Conservation (phyloP, 768 basidiomycete genomes). For the Chlorophyllum brunneum region DNA sequence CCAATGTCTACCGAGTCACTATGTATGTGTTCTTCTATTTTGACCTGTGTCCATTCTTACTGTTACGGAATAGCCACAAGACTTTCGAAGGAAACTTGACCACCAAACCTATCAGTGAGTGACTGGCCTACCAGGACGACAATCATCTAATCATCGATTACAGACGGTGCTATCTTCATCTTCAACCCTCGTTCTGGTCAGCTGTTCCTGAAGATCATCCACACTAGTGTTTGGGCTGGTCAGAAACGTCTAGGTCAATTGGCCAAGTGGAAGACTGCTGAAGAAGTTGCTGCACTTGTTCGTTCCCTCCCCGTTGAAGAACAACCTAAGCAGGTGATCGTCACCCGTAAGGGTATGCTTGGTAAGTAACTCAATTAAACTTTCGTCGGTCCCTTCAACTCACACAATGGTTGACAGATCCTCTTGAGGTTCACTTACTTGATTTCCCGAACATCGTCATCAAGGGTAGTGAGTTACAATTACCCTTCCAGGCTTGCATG, state of each 20-base stretch:
- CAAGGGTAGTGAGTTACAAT: constrained; percentile 95
- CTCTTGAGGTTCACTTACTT: constrained; percentile 95
- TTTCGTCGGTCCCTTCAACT: background rate
- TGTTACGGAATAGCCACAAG: constrained; percentile 65
- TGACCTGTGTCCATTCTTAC: background rate
- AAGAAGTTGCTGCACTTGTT: constrained; percentile 98
- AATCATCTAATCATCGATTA: constrained; percentile 11
- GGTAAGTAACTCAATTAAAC: constrained; percentile 40
- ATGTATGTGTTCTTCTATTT: constrained; percentile 46
- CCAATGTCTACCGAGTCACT: constrained; percentile 98
- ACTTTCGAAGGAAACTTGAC: constrained; percentile 99
- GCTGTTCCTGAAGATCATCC: constrained; percentile 97
- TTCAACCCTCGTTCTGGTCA: constrained; percentile 99
- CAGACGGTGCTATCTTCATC: constrained; percentile 95
- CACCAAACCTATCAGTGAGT: constrained; percentile 93
- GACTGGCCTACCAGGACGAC: background rate
- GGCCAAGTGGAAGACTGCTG: constrained; percentile 99
- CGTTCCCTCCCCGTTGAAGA: constrained; percentile 99
- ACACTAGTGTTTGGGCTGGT: constrained; percentile 99
- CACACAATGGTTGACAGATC: constrained; percentile 44
- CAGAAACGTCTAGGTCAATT: constrained; percentile 99
- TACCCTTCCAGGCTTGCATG: constrained; percentile 99
- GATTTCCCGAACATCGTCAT: constrained; percentile 99
- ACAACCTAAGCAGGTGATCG: constrained; percentile 99
- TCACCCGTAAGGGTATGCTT: constrained; percentile 99